Evolutionary conservation across 2,329 filamentous ascomycete genomes (phyloP), one percentile per base, ranked within the genome.

Genomic region (Paramyrothecium sp.): DNA sequence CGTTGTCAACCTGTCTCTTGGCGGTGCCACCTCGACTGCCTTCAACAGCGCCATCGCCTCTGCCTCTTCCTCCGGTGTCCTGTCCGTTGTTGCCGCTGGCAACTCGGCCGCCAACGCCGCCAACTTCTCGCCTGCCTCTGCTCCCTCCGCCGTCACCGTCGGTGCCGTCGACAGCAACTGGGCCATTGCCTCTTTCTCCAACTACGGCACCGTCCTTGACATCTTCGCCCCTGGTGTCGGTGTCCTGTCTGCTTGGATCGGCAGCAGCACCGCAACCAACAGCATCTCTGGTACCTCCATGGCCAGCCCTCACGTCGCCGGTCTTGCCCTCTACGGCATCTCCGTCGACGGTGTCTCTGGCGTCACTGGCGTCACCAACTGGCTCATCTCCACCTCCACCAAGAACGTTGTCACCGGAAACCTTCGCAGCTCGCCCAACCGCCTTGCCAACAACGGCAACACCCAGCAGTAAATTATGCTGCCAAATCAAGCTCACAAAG

Each of bases 211-310:
- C 1, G 54, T 59, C 23, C 72, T 85, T 58, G 80, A 84, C 63
- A 71, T 85, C 67, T 81, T 81, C 54, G 82, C 75, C 5, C 80
- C 82, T 2, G 82, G 82, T 20, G 68, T 72, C 47, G 63, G 60
- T 58, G 70, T 84, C 55, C 66, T 78, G 5, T 81, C 77, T 49
- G 69, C 84, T 7, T 85, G 78, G 78, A 77, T 75, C 63, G 73
- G 75, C 56, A 66, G 69, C 67, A 74, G 67, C 57, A 72, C 67
- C 17, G 76, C 81, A 50, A 78, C 70, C 55, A 75, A 75, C 61
- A 76, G 67, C 51, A 78, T 86, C 66, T 81, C 76, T 16, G 87
- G 86, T 38, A 89, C 87, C 12, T 85, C 80, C n/a, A 88, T 88
- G 85, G 83, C 86, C 3, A 73, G 78, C 3, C 86, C 86, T 1